phyloP scores from a whole-genome alignment of 1,139 yeast genomes.

The Hyphopichia burtonii region DNA sequence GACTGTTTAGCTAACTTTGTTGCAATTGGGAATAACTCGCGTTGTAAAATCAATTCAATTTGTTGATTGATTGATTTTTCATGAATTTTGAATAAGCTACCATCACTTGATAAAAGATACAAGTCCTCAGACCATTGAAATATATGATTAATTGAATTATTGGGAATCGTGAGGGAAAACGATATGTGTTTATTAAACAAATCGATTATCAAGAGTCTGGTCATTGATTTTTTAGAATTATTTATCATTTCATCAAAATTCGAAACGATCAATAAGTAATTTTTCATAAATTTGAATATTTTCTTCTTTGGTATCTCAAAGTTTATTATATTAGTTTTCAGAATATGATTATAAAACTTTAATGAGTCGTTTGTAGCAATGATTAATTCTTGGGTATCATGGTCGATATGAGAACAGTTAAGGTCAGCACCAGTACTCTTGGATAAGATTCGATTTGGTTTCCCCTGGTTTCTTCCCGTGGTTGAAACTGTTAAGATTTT shows the following conservation, averaged over 20 bases:
- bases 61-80: conserved; percentile 69
- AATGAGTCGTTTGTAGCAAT: conserved; percentile 56
- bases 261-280: conserved; percentile 59
- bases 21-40: conserved; percentile 75
- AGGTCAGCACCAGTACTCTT: conserved; percentile 66
- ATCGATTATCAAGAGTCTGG: conserved; percentile 67
- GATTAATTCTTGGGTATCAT: conserved; percentile 38
- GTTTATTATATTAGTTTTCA: conserved; percentile 56
- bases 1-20: conserved; percentile 61
- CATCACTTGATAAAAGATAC: conserved; percentile 70
- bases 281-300: conserved; percentile 42
- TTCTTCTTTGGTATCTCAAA: conserved; percentile 60
- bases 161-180: conserved; percentile 65
- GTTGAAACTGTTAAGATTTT: conserved; percentile 74
- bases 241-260: conserved; percentile 30
- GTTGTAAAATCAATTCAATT: conserved; percentile 65
- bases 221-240: conserved; percentile 20
- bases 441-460: conserved; percentile 64
- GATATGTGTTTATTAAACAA: conserved; percentile 67
- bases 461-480: conserved; percentile 72
- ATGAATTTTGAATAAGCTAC: conserved; percentile 63
- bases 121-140: conserved; percentile 56
- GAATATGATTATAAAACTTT: conserved; percentile 52
- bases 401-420: conserved; percentile 56
- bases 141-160: conserved; percentile 53